Evolutionary conservation across 345 rosid genomes (phyloP).

Genomic region (Sonneratia alba): DNA sequence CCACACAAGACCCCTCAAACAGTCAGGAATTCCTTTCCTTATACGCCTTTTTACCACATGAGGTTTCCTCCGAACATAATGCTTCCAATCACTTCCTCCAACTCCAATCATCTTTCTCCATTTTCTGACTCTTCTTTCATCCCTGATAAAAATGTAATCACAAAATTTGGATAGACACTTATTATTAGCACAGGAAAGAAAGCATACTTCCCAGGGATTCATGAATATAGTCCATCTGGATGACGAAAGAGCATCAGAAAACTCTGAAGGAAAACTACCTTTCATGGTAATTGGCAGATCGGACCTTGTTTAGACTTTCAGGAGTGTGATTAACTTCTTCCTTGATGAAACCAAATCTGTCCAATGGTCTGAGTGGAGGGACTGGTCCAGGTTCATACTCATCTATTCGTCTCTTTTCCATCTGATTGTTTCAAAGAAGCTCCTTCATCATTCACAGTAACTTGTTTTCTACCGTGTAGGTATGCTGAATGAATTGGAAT

Average conservation of each 20-base stretch:
- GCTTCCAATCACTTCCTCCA: slow-evolving; percentile 98
- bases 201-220: neutral
- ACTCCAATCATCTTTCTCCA: slow-evolving; percentile 99
- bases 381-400: slow-evolving; percentile 56
- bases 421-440: slow-evolving; percentile 12
- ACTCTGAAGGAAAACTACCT: slow-evolving; percentile 31
- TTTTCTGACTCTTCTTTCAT: slow-evolving; percentile 73
- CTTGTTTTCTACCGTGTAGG: neutral
- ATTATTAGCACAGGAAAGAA: neutral
- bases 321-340: slow-evolving; percentile 45
- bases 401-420: slow-evolving; percentile 58
- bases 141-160: slow-evolving; percentile 35
- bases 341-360: slow-evolving; percentile 73
- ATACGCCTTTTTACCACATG: slow-evolving; percentile 81
- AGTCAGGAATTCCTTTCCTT: slow-evolving; percentile 92
- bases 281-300: slow-evolving; percentile 35
- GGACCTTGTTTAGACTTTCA: slow-evolving; percentile 41
- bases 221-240: neutral
- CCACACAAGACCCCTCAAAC: slow-evolving; percentile 98
- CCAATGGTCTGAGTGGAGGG: slow-evolving; percentile 52
- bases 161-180: neutral
- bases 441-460: neutral
- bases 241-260: neutral
- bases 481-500: neutral
- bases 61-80: slow-evolving; percentile 73